These are phyloP conservation scores for Begonia masoniana DNA, from an alignment of 306 rosid genomes.

Conservation along the genomic window DNA sequence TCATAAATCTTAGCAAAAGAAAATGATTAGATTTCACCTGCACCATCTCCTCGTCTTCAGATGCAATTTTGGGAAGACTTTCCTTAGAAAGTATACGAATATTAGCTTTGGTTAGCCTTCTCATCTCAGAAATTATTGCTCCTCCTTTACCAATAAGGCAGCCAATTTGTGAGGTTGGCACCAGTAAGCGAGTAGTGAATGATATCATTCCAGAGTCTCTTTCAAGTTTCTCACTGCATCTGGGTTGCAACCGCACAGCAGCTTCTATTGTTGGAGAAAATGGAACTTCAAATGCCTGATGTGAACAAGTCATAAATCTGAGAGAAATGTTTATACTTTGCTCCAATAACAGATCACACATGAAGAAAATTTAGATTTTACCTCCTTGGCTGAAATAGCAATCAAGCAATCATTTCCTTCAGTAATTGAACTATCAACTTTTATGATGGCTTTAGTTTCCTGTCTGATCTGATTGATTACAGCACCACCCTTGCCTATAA, in stretches of 20 bases:
- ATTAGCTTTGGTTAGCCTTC: conserved; percentile 86
- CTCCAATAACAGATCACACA: not conserved
- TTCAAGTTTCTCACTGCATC: conserved; percentile 89
- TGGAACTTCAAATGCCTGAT: conserved; percentile 73
- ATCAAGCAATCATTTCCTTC: conserved; percentile 89
- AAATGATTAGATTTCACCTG: conserved; percentile 36
- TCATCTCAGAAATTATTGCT: conserved; percentile 84
- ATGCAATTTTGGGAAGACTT: conserved; percentile 83
- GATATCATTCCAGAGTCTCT: conserved; percentile 94
- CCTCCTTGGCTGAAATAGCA: conserved; percentile 82
- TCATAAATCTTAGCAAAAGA: too few species aligned
- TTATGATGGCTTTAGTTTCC: conserved; percentile 81
- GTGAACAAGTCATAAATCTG: conserved; percentile 11
- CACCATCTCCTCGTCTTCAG: conserved; percentile 97
- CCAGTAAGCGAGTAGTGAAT: conserved; percentile 84
- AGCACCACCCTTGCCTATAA: conserved; percentile 93
- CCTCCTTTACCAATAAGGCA: conserved; percentile 99
- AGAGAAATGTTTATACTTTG: not conserved
- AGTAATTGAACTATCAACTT: conserved; percentile 84
- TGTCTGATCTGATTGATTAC: conserved; percentile 93
- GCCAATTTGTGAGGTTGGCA: conserved; percentile 88
- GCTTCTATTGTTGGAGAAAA: conserved; percentile 82
- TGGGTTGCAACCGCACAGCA: conserved; percentile 89
- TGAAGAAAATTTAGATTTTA: conserved; percentile 17
- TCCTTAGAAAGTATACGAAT: conserved; percentile 84